A percentile compares a stretch with the other conserved stretches of the same genome.
Evolutionary conservation across 2,329 filamentous ascomycete genomes (phyloP).

Genomic region (Scedosporium apiospermum): DNA sequence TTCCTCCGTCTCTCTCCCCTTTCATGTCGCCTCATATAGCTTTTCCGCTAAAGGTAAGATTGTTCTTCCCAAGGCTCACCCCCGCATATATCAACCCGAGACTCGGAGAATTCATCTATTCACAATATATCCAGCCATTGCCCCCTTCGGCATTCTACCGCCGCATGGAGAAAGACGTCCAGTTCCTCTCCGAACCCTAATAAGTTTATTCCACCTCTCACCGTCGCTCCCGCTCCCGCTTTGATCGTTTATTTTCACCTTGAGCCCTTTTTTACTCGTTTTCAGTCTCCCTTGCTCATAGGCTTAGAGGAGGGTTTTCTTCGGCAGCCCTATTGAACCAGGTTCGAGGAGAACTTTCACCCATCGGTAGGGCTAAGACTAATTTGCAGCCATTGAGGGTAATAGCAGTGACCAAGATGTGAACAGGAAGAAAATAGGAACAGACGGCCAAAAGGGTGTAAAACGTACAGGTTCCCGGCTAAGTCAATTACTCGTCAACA

Average conservation of each 20-base stretch:
- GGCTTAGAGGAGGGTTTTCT: too few species aligned
- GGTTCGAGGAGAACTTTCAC: too few species aligned
- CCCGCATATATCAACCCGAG: not conserved
- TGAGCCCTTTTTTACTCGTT: not conserved
- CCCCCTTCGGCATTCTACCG: not conserved
- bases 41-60: not conserved
- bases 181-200: not conserved
- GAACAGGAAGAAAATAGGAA: not conserved
- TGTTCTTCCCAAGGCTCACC: not conserved
- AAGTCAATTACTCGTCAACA: not conserved
- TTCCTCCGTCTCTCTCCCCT: not conserved
- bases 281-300: not conserved
- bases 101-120: not conserved
- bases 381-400: too few species aligned
- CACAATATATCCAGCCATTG: not conserved
- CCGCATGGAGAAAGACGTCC: not conserved
- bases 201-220: slow-evolving; percentile 2
- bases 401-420: too few species aligned
- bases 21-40: too few species aligned
- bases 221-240: not conserved
- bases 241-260: not conserved
- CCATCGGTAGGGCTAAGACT: too few species aligned
- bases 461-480: not conserved
- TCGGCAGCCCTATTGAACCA: too few species aligned
- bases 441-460: not conserved